Base-by-base conservation (phyloP, 345 rosid species). In the Combretum micranthum region DNA sequence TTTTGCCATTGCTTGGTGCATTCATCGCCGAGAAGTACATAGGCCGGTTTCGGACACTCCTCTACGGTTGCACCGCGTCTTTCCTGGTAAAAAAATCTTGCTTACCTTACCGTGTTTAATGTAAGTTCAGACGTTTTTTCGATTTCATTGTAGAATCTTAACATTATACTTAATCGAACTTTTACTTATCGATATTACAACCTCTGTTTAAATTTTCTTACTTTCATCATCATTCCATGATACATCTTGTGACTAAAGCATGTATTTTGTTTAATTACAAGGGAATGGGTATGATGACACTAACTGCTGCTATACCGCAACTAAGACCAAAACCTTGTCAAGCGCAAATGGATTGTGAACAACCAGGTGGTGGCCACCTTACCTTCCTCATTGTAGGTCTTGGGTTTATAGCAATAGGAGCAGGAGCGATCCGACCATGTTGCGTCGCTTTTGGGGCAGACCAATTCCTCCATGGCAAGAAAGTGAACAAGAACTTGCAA, bases 1-100 rank as follows among this genome's bases (percentile, higher is more conserved):
- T 87, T 13, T 69, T 87, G 52, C 86, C 93, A 0, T 20, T 87
- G 58, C 12, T 75, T 1, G 97, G 97, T 54, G 96, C 96, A 50
- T 71, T 77, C 55, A 25, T 82, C 13, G 71, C 88, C 12, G 88
- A 85, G 68, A 63, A 78, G 14, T 82, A 55, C 50, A 57, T 78
- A 52, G 88, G 92, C 59, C 71, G 76, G 12, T 85, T 63, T 52
- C 62, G 26, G 39, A 82, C 88, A 11, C 82, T 82, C 43, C 75
- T 82, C 15, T 69, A 44, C 13, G 84, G 86, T 47, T 75, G 80
- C 65, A 21, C 72, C 2, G 57, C 77, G 1, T 82, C 88, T 4
- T 56, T 85, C 25, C 44, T 82, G 78, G 86, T 85, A 71, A 53
- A 32, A 2, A 5, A 32, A 20, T 37, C 12, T 20, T 50, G 17